A percentile compares a stretch with the other conserved stretches of the same genome.
These are phyloP conservation scores for Cryomyces minteri DNA, from an alignment of 495 filamentous ascomycete genomes.

Conservation along the genomic window DNA sequence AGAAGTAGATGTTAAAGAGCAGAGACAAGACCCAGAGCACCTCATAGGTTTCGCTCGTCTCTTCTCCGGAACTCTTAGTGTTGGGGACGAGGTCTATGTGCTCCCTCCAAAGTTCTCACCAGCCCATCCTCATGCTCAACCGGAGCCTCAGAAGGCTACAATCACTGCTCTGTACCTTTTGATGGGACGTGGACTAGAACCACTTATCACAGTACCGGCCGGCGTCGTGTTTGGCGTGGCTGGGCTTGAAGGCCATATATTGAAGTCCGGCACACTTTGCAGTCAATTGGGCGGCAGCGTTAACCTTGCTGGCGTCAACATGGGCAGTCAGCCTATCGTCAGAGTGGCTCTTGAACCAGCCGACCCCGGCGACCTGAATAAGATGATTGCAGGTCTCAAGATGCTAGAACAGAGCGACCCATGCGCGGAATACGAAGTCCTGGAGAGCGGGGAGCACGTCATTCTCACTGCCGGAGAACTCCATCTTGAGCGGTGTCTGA, in stretches of 20 bases:
- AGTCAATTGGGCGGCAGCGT: constrained; percentile 74
- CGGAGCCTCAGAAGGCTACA: constrained; percentile 64
- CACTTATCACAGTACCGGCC: constrained; percentile 68
- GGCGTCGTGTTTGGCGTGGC: constrained; percentile 94
- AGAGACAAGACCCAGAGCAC: constrained; percentile 53
- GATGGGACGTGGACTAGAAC: constrained; percentile 83
- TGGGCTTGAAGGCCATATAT: constrained; percentile 73
- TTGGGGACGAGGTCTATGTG: constrained; percentile 84
- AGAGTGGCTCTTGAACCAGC: constrained; percentile 84
- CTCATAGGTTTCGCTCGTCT: constrained; percentile 89
- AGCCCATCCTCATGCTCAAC: constrained; percentile 50
- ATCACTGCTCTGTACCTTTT: constrained; percentile 85
- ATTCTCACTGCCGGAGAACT: constrained; percentile 86
- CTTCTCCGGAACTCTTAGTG: constrained; percentile 74
- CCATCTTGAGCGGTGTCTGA: constrained; percentile 85
- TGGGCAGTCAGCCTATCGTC: constrained; percentile 72
- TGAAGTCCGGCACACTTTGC: constrained; percentile 91
- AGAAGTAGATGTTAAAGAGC: constrained; percentile 14
- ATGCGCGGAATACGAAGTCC: constrained; percentile 86
- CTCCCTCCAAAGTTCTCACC: constrained; percentile 84
- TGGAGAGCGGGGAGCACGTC: constrained; percentile 88
- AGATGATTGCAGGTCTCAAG: constrained; percentile 78
- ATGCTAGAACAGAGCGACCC: constrained; percentile 90
- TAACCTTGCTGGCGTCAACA: constrained; percentile 75
- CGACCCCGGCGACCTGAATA: constrained; percentile 73